phyloP scores from a whole-genome alignment of 2,329 filamentous ascomycete genomes.

The Colletotrichum noveboracense region DNA sequence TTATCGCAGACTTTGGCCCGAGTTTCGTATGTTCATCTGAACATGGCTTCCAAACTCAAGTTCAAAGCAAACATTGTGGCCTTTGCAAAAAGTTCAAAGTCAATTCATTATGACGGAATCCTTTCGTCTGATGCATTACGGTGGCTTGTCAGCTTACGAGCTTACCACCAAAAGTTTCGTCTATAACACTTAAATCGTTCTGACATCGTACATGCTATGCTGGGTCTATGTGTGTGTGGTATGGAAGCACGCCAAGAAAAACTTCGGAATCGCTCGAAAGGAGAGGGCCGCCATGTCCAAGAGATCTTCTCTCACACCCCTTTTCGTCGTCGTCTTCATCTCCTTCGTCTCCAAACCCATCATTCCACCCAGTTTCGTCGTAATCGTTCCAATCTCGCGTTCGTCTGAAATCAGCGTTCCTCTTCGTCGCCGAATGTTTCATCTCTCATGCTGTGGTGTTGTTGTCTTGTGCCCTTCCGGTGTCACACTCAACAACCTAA shows the following conservation, averaged over 20 bases:
- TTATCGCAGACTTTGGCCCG: not conserved
- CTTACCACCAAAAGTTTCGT: not conserved
- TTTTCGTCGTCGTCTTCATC: not conserved
- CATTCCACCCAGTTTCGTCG: not conserved
- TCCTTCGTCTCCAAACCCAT: not conserved
- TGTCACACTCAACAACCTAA: not conserved
- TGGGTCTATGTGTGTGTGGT: not conserved
- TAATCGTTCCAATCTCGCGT: not conserved
- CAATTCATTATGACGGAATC: not conserved
- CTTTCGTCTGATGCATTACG: not conserved
- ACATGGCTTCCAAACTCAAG: not conserved
- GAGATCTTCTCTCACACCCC: not conserved
- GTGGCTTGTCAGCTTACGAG: not conserved
- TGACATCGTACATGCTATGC: constrained; percentile 19
- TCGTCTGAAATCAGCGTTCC: constrained; percentile 13
- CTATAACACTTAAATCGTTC: constrained; percentile 10
- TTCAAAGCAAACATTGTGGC: not conserved
- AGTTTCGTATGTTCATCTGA: not conserved
- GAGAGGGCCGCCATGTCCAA: not conserved
- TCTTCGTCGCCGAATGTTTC: constrained; percentile 1
- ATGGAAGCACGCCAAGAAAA: not conserved
- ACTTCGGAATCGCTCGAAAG: constrained; percentile 6
- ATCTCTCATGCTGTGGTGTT: not conserved
- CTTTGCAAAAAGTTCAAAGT: not conserved
- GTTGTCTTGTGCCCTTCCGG: not conserved